phyloP scores from a whole-genome alignment of 805 yeast genomes.

The Hanseniaspora pseudoguilliermondii region DNA sequence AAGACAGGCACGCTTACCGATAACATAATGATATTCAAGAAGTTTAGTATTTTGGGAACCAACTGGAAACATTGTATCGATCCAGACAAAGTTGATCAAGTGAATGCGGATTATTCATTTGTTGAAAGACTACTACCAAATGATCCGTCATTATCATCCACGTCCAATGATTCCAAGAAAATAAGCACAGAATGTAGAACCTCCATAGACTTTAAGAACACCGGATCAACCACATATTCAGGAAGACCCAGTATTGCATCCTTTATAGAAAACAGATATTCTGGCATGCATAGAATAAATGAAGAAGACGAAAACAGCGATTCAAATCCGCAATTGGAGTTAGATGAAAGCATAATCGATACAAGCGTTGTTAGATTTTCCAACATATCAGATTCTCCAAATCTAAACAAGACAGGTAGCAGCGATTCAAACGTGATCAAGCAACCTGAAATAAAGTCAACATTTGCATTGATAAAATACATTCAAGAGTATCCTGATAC shows the following conservation, averaged over 20 bases:
- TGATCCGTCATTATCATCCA: neutral
- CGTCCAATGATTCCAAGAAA: neutral
- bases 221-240: constrained; percentile 30
- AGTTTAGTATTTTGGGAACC: constrained; percentile 74
- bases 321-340: neutral
- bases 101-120: constrained; percentile 18
- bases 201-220: constrained; percentile 33
- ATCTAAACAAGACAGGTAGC: neutral
- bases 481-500: constrained; percentile 62
- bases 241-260: constrained; percentile 53
- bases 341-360: constrained; percentile 6
- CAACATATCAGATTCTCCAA: neutral
- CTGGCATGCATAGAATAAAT: neutral
- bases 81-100: constrained; percentile 13
- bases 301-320: constrained; percentile 10
- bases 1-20: constrained; percentile 97
- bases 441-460: constrained; percentile 33
- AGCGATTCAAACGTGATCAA: neutral
- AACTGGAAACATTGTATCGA: constrained; percentile 79
- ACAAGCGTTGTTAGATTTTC: neutral
- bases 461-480: constrained; percentile 55
- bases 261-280: constrained; percentile 18
- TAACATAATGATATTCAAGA: constrained; percentile 82
- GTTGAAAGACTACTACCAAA: constrained; percentile 14
- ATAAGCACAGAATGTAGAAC: constrained; percentile 18